Conservation (phyloP, 1,139 yeast genomes). For the Debaryomyces subglobosus region DNA sequence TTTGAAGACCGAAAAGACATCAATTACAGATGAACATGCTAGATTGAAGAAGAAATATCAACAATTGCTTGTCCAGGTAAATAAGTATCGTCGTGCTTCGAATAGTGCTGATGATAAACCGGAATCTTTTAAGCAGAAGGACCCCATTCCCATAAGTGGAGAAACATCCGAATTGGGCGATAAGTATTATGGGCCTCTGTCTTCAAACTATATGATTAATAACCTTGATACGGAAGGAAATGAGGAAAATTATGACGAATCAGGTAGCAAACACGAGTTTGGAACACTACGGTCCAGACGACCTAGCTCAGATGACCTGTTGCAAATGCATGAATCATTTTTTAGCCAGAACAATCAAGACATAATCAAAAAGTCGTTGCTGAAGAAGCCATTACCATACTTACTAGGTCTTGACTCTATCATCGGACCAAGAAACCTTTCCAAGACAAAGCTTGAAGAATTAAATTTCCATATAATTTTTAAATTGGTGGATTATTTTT, state of each 20-base stretch:
- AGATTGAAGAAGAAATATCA: conserved; percentile 20
- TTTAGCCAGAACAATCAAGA: background rate
- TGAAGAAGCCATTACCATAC: conserved; percentile 34
- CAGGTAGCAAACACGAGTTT: conserved; percentile 12
- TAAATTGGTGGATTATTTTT: conserved; percentile 36
- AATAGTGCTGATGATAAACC: background rate
- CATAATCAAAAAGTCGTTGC: conserved; percentile 14
- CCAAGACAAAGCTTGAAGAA: conserved; percentile 21
- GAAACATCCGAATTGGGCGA: conserved; percentile 36
- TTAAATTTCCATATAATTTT: conserved; percentile 29
- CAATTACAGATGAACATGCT: conserved; percentile 23
- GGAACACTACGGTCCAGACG: conserved; percentile 12
- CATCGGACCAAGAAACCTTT: conserved; percentile 24
- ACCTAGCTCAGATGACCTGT: background rate
- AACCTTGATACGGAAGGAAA: conserved; percentile 24
- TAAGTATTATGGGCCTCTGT: conserved; percentile 54
- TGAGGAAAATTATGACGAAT: conserved; percentile 20
- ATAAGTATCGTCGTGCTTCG: conserved; percentile 2
- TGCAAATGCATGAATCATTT: background rate
- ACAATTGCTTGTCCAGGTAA: conserved; percentile 8
- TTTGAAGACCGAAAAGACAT: conserved; percentile 24
- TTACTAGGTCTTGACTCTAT: conserved; percentile 30
- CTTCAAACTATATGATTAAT: conserved; percentile 50
- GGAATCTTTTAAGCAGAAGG: conserved; percentile 1
- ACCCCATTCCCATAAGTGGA: conserved; percentile 18